Evolutionary conservation across 495 filamentous ascomycete species (phyloP).

Genomic region (Staphylotrichum longicolle): DNA sequence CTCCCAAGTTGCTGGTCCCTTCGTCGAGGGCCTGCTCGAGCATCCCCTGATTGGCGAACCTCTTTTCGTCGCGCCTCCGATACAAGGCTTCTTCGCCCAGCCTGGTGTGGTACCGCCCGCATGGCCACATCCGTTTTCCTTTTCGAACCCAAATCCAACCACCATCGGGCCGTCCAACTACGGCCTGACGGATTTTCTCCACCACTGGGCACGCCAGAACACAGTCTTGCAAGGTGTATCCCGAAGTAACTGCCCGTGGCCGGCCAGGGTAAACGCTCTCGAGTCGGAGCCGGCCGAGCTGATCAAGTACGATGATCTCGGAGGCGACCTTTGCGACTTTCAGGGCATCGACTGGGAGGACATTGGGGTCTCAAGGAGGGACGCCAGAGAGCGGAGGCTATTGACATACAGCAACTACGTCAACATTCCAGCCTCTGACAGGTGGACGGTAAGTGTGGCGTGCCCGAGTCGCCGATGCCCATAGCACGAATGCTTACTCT

Average conservation of each 20-base stretch:
- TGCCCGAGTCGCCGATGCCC: not conserved
- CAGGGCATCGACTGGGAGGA: slow-evolving; percentile 77
- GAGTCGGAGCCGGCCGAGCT: slow-evolving; percentile 16
- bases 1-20: too few relatives aligned
- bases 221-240: slow-evolving; percentile 14
- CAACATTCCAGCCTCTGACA: slow-evolving; percentile 43
- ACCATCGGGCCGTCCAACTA: slow-evolving; percentile 33
- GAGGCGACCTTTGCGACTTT: slow-evolving; percentile 63
- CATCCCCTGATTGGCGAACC: too few relatives aligned
- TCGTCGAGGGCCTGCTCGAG: too few relatives aligned
- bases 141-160: slow-evolving; percentile 26
- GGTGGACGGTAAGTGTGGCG: slow-evolving; percentile 36
- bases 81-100: too few relatives aligned
- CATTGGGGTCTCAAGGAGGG: slow-evolving; percentile 58
- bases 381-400: slow-evolving; percentile 58
- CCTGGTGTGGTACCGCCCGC: not conserved
- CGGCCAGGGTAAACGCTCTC: slow-evolving; percentile 26
- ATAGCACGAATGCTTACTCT: slow-evolving; percentile 3
- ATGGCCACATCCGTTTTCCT: slow-evolving; percentile 19
- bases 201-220: slow-evolving; percentile 33
- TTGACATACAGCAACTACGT: slow-evolving; percentile 59
- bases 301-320: slow-evolving; percentile 47
- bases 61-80: too few relatives aligned
- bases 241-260: slow-evolving; percentile 26
- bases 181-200: slow-evolving; percentile 32